Conservation (phyloP, 2,329 filamentous ascomycete genomes). For the Cadophora sp. region DNA sequence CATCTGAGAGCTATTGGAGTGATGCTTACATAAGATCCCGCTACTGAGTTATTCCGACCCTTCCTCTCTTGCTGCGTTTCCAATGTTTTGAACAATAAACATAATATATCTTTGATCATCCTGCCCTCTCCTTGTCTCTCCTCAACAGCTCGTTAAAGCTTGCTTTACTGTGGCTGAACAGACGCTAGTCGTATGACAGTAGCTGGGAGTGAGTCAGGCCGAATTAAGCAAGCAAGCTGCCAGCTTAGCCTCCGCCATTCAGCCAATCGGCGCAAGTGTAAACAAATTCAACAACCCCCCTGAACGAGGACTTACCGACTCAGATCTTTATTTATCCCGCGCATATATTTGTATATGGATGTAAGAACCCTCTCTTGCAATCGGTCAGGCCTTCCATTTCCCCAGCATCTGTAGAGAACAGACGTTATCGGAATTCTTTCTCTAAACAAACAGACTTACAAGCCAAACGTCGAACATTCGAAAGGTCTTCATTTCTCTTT, state of each 20-base stretch:
- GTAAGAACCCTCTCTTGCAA: neutral
- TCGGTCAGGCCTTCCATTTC: neutral
- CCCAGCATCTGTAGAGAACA: neutral
- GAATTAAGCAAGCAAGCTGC: neutral
- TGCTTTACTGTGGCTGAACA: neutral
- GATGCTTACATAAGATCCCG: neutral
- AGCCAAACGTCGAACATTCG: neutral
- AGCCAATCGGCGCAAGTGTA: neutral
- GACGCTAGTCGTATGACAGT: neutral
- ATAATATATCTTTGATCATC: neutral
- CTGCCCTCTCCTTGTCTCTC: neutral
- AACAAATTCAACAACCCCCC: neutral
- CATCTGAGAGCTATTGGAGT: neutral
- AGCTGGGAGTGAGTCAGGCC: neutral
- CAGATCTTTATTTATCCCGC: neutral
- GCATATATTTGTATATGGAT: neutral
- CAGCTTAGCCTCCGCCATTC: neutral
- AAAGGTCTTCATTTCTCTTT: neutral
- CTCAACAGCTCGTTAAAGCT: neutral
- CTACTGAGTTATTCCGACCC: neutral
- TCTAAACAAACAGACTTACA: neutral
- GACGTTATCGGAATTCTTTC: neutral
- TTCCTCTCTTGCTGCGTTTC: neutral
- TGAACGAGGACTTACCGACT: neutral
- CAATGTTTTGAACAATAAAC: neutral